Evolutionary conservation across 2,329 filamentous ascomycete species (phyloP), one percentile per base, ranked within the genome.

Genomic region (Malbranchea cinnamomea): DNA sequence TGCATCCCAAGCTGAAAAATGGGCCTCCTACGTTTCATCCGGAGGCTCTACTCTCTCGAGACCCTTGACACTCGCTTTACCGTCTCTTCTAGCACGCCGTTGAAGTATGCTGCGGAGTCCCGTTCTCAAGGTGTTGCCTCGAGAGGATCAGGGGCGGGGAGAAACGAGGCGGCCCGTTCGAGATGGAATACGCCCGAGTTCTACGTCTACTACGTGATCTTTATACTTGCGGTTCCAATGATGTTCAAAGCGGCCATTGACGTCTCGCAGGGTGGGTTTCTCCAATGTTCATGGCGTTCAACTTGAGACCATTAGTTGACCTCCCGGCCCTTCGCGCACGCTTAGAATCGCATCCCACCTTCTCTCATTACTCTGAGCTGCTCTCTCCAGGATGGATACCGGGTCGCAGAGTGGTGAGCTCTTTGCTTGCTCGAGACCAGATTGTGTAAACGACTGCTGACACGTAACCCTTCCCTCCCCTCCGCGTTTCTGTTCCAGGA

Each of bases 211-310:
- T 78, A 75, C 42, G 27, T 78, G 12, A 56, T 81, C 41, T 70
- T 94, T 43, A 37, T 66, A 17, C 49, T 70, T 4, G 65, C 63
- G 32, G 65, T 95, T 15, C 82, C 83, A 6, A 68, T 74, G 45
- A 98, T 98, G 85, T 83, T 93, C 57, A 92, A 83, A 63, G 65
- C 77, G n/a, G 76, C 78, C 6, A 80, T 84, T 42, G 71, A 81
- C 56, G 83, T 92, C 26, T 98, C 89, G 14, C 70, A 75, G 57
- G 68, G 85, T 85, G 56, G 34, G 65, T 62, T 18, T 28, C 12
- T n/a, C n/a, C n/a, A n/a, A n/a, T n/a, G n/a, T n/a, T n/a, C n/a
- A n/a, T n/a, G n/a, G n/a, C n/a, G n/a, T n/a, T n/a, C n/a, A n/a
- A n/a, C n/a, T n/a, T n/a, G n/a, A n/a, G n/a, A n/a, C n/a, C n/a